Conservation (phyloP, 352 stramenopile genomes). For the Globisporangium spiculum region DNA sequence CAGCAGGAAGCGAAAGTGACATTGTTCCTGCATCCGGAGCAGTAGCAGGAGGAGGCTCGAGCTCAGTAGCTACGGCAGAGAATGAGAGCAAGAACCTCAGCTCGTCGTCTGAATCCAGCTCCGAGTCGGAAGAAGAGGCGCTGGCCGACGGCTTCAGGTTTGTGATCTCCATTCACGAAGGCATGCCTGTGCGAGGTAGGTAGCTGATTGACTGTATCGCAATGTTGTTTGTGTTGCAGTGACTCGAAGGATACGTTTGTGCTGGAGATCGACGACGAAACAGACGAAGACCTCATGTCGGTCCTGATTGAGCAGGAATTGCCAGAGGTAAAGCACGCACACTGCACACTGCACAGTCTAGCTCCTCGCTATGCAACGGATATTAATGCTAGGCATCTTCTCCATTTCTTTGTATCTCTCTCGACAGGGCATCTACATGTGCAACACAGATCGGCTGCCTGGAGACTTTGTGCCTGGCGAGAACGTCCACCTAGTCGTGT, state of each 20-base stretch:
- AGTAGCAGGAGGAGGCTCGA: neutral
- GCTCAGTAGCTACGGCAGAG: conserved; percentile 20
- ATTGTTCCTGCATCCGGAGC: neutral
- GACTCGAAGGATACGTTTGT: conserved; percentile 88
- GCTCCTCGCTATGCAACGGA: neutral
- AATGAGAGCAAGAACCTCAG: conserved; percentile 56
- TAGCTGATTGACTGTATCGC: neutral
- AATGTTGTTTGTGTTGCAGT: conserved; percentile 21
- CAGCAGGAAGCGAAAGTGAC: conserved; percentile 14
- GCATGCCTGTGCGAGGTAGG: neutral
- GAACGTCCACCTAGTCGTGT: conserved; percentile 85
- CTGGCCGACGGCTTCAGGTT: conserved; percentile 66
- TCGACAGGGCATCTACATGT: conserved; percentile 76
- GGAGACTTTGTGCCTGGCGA: conserved; percentile 64
- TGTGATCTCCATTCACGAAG: neutral
- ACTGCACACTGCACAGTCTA: neutral
- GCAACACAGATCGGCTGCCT: conserved; percentile 76
- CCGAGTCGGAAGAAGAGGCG: conserved; percentile 81
- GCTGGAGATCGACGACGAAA: conserved; percentile 91
- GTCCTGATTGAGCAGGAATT: conserved; percentile 87
- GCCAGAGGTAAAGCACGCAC: conserved; percentile 40
- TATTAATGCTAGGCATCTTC: neutral
- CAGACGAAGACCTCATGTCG: conserved; percentile 91
- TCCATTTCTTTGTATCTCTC: neutral
- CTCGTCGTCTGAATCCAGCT: conserved; percentile 76